Base-by-base conservation (phyloP, 306 rosid species). In the Castanopsis chinensis region DNA sequence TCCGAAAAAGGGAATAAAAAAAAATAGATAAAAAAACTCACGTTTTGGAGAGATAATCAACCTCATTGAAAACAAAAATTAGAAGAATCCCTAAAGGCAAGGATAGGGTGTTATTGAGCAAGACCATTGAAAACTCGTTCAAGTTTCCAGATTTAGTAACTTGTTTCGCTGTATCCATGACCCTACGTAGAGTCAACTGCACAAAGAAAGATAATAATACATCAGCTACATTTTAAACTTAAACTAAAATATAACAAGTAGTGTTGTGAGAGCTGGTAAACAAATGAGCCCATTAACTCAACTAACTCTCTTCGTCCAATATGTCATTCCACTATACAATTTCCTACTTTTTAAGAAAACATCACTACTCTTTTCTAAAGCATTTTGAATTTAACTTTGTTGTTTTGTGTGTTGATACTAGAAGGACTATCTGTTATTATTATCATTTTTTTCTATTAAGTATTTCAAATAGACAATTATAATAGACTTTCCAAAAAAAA, bases 141-240 rank as follows among this genome's bases (percentile, higher is more conserved):
- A 96, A 79, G 81, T 88, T 91, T 82, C 99, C 99, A 55, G 98
- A 93, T 86, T 90, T 91, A 49, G 98, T 90, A 65, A 84, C 76
- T 63, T 84, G 97, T 85, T 96, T 96, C 75, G 99, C 99, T 8
- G 96, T 91, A 87, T 96, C 99, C 97, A 96, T 96, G 86, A 93
- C 88, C 81, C 90, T 89, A 70, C 94, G 93, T 57, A 96, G 88
- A 54, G 96, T 96, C 83, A 96, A 86, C 99, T 96, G 92, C 85
- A 88, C 55, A 54, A 69, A 78, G 20, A 75, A 85, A 81, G 78
- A 80, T 13, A 56, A 81, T 70, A 74, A 82, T 45, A 41, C 56
- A 84, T 88, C 76, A 89, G 78, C 51, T 1, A 57, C 11, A n/a
- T 69, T n/a, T 54, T 35, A 75, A 70, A 80, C 64, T 70, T 49